Evolutionary conservation across 2,329 filamentous ascomycete genomes (phyloP).

Genomic region (Tolypocladium capitatum): DNA sequence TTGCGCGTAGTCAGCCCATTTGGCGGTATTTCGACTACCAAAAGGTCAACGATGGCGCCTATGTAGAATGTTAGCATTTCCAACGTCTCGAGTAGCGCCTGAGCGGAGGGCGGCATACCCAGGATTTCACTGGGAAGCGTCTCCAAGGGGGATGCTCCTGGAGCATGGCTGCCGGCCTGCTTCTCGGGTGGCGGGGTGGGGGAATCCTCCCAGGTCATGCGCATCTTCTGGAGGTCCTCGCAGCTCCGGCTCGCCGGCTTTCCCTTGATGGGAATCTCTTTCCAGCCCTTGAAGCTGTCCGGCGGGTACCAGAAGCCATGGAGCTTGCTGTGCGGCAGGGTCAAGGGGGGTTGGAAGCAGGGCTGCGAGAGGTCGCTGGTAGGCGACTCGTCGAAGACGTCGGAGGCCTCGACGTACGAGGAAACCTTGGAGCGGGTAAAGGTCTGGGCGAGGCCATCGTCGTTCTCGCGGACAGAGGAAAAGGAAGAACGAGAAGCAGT

Average conservation of each 20-base stretch:
- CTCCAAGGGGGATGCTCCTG: slow-evolving; percentile 49
- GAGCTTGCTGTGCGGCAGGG: slow-evolving; percentile 40
- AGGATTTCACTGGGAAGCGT: slow-evolving; percentile 57
- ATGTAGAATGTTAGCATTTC: slow-evolving; percentile 2
- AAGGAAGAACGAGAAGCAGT: slow-evolving; percentile 40
- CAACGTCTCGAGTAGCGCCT: neutral
- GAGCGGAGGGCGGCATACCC: slow-evolving; percentile 34
- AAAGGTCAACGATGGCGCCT: slow-evolving; percentile 63
- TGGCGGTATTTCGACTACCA: slow-evolving; percentile 58
- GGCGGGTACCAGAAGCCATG: slow-evolving; percentile 46
- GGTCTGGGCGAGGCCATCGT: slow-evolving; percentile 44
- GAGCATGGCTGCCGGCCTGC: slow-evolving; percentile 14
- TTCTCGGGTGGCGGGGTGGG: slow-evolving; percentile 19
- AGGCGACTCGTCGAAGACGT: slow-evolving; percentile 37
- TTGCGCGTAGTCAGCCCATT: slow-evolving; percentile 67
- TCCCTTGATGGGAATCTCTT: slow-evolving; percentile 45
- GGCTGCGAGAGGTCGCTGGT: slow-evolving; percentile 27
- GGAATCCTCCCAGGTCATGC: slow-evolving; percentile 39
- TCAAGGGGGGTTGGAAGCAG: slow-evolving; percentile 38
- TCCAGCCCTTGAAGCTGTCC: slow-evolving; percentile 48
- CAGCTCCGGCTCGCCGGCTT: slow-evolving; percentile 48
- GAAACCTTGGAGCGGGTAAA: slow-evolving; percentile 52
- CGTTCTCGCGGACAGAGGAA: slow-evolving; percentile 48
- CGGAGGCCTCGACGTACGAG: slow-evolving; percentile 36
- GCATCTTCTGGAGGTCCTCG: slow-evolving; percentile 43